A percentile compares a stretch with the other conserved stretches of the same genome.
Evolutionary conservation across 2,329 filamentous ascomycete genomes (phyloP).

Genomic region (Venturia oleaginea): DNA sequence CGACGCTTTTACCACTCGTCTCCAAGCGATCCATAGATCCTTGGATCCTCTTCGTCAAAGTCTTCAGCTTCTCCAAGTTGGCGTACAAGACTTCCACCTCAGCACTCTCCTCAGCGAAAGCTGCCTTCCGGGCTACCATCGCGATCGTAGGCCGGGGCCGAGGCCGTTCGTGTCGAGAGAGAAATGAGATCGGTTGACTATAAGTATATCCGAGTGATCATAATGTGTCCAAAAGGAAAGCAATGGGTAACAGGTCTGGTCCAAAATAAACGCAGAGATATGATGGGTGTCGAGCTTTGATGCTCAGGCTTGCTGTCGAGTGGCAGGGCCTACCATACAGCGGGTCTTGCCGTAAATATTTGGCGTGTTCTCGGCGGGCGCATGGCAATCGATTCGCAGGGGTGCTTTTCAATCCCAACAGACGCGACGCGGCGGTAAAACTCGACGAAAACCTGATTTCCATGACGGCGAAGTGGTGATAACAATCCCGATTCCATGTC

Average conservation of each 20-base stretch:
- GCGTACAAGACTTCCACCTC: slow-evolving; percentile 59
- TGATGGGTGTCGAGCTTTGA: background rate
- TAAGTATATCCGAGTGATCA: background rate
- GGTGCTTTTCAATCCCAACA: background rate
- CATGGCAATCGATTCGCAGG: background rate
- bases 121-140: slow-evolving; percentile 25
- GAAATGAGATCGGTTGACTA: background rate
- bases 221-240: background rate
- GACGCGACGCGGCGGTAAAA: background rate
- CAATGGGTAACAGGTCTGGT: background rate
- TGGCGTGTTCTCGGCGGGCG: background rate
- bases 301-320: too few relatives aligned
- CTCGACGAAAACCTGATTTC: background rate
- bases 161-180: background rate
- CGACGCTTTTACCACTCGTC: slow-evolving; percentile 78
- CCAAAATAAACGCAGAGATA: background rate
- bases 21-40: slow-evolving; percentile 77
- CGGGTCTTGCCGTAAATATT: background rate
- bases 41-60: slow-evolving; percentile 92
- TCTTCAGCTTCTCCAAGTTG: slow-evolving; percentile 81
- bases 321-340: background rate
- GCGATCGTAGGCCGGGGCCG: background rate
- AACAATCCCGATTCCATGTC: background rate
- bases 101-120: slow-evolving; percentile 56
- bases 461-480: background rate